phyloP scores from a whole-genome alignment of 2,329 filamentous ascomycete genomes.

The Aspergillus pseudoviridinutans region DNA sequence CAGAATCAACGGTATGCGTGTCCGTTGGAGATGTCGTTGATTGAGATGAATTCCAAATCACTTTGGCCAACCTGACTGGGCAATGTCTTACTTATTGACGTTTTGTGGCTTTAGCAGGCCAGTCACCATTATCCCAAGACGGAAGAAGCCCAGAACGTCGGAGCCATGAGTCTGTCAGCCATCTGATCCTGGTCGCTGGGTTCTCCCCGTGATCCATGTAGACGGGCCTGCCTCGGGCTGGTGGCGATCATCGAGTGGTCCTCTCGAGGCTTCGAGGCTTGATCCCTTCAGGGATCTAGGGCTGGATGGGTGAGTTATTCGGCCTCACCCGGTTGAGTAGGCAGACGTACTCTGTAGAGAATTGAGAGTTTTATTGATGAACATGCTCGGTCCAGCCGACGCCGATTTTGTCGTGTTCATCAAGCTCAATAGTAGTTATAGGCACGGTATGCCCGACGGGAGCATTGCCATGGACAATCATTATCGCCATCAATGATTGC shows the following conservation, averaged over 20 bases:
- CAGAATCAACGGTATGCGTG: slow-evolving; percentile 4
- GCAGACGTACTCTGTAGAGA: not conserved
- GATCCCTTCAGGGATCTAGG: not conserved
- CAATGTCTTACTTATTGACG: not conserved
- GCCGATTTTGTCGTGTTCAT: not conserved
- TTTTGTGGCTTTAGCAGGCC: slow-evolving; percentile 1
- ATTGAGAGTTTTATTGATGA: not conserved
- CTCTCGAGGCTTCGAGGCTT: slow-evolving; percentile 11
- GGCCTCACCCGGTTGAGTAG: not conserved
- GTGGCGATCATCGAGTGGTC: slow-evolving; percentile 12
- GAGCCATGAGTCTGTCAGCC: slow-evolving; percentile 13
- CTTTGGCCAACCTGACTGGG: not conserved
- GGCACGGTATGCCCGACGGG: not conserved
- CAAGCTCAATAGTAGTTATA: not conserved
- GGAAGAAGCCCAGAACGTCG: slow-evolving; percentile 16
- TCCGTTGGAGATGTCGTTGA: slow-evolving; percentile 13
- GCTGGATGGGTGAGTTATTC: not conserved
- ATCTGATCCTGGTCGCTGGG: slow-evolving; percentile 18
- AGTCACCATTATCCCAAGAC: slow-evolving; percentile 2
- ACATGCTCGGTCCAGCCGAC: not conserved
- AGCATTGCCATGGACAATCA: not conserved
- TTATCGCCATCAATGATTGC: not conserved
- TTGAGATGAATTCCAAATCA: slow-evolving; percentile 17
- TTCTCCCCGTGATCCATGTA: slow-evolving; percentile 16
- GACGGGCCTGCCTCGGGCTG: slow-evolving; percentile 12